These are phyloP conservation scores for bread wheat (Triticum aestivum) DNA, from an alignment of 176 grass and related monocot species.

Conservation along the genomic window DNA sequence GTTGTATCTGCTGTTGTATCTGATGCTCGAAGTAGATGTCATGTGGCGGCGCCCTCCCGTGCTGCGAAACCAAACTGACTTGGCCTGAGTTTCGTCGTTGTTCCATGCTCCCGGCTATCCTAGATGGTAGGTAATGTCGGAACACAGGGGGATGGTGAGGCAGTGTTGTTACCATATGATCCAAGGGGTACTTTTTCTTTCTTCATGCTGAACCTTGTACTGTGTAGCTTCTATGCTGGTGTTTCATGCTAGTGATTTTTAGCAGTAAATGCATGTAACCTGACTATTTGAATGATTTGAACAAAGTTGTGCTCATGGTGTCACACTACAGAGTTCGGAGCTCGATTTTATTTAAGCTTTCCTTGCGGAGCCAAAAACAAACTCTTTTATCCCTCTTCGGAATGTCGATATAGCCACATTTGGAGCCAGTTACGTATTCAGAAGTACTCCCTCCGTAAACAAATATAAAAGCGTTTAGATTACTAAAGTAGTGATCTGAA, in stretches of 20 bases:
- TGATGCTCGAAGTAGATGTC: constrained; percentile 26
- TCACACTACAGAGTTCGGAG: background rate
- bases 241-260: constrained; percentile 32
- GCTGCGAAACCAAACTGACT: constrained; percentile 28
- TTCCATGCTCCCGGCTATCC: background rate
- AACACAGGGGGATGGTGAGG: constrained; percentile 19
- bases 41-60: background rate
- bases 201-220: constrained; percentile 7
- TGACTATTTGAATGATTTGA: constrained; percentile 33
- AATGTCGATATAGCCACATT: background rate
- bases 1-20: constrained; percentile 42
- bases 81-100: background rate
- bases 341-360: background rate
- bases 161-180: constrained; percentile 35
- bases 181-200: background rate
- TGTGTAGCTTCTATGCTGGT: constrained; percentile 34
- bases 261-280: constrained; percentile 39
- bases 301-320: constrained; percentile 14
- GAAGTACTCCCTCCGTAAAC: background rate
- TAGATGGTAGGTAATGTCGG: background rate
- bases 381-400: background rate
- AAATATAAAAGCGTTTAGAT: too few species aligned
- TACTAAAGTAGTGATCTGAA: too few species aligned
- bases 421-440: background rate
- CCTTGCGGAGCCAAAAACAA: background rate